phyloP scores from a whole-genome alignment of 768 basidiomycete species.

The Trametes meyenii region DNA sequence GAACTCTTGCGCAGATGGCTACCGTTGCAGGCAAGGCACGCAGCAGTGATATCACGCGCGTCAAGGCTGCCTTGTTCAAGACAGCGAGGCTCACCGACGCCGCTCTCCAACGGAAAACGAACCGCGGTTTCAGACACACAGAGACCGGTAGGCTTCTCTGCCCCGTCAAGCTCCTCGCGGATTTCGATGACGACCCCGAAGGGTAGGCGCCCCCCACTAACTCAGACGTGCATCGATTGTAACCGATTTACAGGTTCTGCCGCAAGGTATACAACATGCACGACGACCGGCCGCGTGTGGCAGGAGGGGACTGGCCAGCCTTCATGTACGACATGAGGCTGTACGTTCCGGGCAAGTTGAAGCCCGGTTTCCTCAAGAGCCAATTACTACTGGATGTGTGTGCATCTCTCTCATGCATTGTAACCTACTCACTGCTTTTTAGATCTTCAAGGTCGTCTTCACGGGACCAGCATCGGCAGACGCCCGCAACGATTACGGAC shows the following conservation, averaged over 20 bases:
- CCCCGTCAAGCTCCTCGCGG: neutral
- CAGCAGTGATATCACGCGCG: neutral
- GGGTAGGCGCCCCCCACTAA: neutral
- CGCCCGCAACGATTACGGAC: too few relatives aligned
- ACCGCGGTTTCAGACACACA: neutral
- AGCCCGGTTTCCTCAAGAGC: neutral
- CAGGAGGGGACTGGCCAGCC: neutral
- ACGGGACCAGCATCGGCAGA: neutral
- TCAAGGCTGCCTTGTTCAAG: neutral
- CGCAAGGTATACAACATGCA: neutral
- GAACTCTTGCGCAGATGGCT: neutral
- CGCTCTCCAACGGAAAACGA: neutral
- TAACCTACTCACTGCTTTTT: neutral
- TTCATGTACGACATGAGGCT: neutral
- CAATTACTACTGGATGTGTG: neutral
- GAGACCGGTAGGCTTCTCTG: neutral
- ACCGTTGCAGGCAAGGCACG: neutral
- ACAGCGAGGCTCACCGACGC: neutral
- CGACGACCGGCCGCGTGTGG: neutral
- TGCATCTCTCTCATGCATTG: too few relatives aligned
- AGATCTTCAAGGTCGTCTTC: neutral
- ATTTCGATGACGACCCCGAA: neutral
- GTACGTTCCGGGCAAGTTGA: neutral
- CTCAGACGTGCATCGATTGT: neutral
- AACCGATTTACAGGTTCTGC: neutral